A percentile compares a stretch with the other conserved stretches of the same genome.
These are phyloP conservation scores for Aspergillus bombycis DNA, from an alignment of 2,329 filamentous ascomycete genomes.

Conservation along the genomic window DNA sequence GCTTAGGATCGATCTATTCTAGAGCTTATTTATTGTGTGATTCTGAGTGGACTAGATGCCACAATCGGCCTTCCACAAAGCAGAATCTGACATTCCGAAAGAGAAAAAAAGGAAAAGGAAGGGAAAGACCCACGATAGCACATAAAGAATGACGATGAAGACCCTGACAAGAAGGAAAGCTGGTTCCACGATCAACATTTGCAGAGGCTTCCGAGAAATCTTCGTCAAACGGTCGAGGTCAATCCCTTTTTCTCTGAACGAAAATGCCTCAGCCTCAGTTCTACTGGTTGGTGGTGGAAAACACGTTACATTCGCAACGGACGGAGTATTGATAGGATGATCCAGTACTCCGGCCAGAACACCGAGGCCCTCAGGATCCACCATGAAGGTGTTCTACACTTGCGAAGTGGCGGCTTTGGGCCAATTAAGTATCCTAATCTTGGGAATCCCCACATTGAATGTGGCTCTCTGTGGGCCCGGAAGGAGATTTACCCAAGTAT, in stretches of 20 bases:
- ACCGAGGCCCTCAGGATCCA: neutral
- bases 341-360: neutral
- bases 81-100: neutral
- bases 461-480: neutral
- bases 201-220: neutral
- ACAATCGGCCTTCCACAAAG: neutral
- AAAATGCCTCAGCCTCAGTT: neutral
- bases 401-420: neutral
- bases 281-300: no score
- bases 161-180: no score
- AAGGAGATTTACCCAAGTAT: neutral
- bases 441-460: neutral
- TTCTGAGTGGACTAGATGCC: neutral
- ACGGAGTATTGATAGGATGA: no score
- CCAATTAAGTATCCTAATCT: neutral
- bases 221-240: neutral
- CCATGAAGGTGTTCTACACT: neutral
- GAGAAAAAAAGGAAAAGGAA: neutral
- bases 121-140: neutral
- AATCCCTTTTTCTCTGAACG: neutral
- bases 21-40: no score
- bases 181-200: neutral
- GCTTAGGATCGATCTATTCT: no score
- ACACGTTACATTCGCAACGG: no score
- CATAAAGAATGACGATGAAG: neutral